A percentile compares a stretch with the other conserved stretches of the same genome.
Conservation (phyloP, 1,284 basidiomycete species). For the Porodaedalea pini region DNA sequence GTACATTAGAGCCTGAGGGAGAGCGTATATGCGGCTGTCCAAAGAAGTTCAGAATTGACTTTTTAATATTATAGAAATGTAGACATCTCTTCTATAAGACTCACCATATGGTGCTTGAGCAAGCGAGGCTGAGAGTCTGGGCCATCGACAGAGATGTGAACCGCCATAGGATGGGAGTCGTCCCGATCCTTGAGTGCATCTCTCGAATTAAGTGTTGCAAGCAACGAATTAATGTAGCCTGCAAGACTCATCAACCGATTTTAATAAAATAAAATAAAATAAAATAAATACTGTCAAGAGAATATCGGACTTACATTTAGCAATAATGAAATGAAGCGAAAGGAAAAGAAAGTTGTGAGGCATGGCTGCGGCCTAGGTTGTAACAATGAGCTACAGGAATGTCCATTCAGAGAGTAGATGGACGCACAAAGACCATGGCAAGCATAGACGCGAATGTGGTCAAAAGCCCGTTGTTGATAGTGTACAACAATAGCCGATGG, state of each 20-base stretch:
- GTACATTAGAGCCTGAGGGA: conserved; percentile 2
- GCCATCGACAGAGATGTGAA: conserved; percentile 19
- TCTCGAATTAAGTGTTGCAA: conserved; percentile 20
- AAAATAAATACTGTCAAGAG: no score
- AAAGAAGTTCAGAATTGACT: not conserved
- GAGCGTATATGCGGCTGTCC: conserved; percentile 5
- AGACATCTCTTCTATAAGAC: not conserved
- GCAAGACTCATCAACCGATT: no score
- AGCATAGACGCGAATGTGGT: conserved; percentile 18
- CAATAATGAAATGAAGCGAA: conserved; percentile 19
- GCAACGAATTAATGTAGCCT: conserved; percentile 21
- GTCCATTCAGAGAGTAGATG: not conserved
- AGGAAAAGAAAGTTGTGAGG: conserved; percentile 21
- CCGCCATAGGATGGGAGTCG: conserved; percentile 20
- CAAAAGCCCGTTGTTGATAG: conserved; percentile 21
- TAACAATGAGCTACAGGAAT: not conserved
- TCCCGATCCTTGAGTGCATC: conserved; percentile 14
- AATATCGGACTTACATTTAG: conserved; percentile 15
- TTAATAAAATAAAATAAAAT: no score
- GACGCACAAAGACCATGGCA: conserved; percentile 18
- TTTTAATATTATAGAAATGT: not conserved
- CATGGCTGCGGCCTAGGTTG: conserved; percentile 17
- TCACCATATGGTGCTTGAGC: conserved; percentile 7
- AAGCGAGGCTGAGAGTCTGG: conserved; percentile 14
- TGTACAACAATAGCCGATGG: conserved; percentile 19